Conservation (phyloP, 2,329 filamentous ascomycete species). For the Arthrinium phaeospermum region DNA sequence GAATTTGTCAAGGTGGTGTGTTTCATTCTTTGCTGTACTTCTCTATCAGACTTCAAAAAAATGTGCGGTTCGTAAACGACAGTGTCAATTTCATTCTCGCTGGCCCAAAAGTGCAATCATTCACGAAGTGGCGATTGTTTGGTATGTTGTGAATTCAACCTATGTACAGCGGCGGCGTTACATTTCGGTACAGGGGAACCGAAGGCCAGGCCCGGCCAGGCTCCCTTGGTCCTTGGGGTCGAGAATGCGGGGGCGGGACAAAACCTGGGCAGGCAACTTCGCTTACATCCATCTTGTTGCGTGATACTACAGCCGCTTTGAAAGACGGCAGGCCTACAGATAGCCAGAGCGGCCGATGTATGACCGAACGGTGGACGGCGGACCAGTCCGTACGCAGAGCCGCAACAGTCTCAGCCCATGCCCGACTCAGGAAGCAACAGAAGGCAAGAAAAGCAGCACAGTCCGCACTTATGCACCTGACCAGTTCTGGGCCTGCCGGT, state of each 20-base stretch:
- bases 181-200: neutral
- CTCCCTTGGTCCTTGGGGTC: neutral
- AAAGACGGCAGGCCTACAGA: neutral
- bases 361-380: neutral
- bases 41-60: neutral
- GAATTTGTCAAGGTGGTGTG: neutral
- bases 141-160: neutral
- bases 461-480: neutral
- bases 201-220: neutral
- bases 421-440: neutral
- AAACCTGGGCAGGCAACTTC: neutral
- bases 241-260: neutral
- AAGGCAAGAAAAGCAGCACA: neutral
- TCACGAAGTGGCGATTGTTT: neutral
- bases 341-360: neutral
- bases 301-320: neutral
- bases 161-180: neutral
- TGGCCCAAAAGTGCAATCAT: neutral
- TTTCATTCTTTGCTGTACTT: neutral
- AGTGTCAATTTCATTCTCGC: neutral
- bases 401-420: neutral
- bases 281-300: neutral
- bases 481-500: neutral
- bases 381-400: constrained; percentile 4
- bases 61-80: neutral